These are phyloP conservation scores for Cryphonectria radicalis DNA, from an alignment of 2,329 filamentous ascomycete genomes.

Conservation along the genomic window DNA sequence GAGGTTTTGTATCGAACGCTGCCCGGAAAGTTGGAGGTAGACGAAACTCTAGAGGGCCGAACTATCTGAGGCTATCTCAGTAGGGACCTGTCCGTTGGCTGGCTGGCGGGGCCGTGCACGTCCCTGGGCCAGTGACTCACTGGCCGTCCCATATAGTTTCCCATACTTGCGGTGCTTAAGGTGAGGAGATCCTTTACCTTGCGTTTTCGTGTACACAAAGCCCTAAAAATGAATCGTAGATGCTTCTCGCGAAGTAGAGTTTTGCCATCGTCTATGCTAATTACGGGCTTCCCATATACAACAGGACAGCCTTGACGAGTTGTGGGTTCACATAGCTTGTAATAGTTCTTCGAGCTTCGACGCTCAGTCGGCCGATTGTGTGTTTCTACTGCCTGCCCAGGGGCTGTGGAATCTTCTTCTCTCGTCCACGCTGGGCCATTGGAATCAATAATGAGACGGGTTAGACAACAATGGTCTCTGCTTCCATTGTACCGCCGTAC, in stretches of 20 bases:
- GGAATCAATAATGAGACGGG: background rate
- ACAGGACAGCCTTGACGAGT: background rate
- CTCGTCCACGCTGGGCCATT: background rate
- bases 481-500: background rate
- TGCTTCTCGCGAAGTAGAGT: too few relatives aligned
- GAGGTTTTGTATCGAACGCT: too few relatives aligned
- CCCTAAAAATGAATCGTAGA: background rate
- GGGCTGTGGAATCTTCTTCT: background rate
- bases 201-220: background rate
- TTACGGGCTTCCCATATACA: background rate
- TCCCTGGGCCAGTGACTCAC: background rate
- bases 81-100: too few relatives aligned
- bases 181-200: background rate
- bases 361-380: background rate
- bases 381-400: background rate
- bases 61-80: too few relatives aligned
- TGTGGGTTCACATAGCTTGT: background rate
- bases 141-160: slow-evolving; percentile 10
- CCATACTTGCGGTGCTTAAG: background rate
- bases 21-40: background rate
- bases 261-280: background rate
- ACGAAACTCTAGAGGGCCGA: too few relatives aligned
- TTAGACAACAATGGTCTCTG: background rate
- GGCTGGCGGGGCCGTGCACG: too few relatives aligned
- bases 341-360: background rate